phyloP scores from a whole-genome alignment of 352 stramenopile genomes.

The Globisporangium viniferum region DNA sequence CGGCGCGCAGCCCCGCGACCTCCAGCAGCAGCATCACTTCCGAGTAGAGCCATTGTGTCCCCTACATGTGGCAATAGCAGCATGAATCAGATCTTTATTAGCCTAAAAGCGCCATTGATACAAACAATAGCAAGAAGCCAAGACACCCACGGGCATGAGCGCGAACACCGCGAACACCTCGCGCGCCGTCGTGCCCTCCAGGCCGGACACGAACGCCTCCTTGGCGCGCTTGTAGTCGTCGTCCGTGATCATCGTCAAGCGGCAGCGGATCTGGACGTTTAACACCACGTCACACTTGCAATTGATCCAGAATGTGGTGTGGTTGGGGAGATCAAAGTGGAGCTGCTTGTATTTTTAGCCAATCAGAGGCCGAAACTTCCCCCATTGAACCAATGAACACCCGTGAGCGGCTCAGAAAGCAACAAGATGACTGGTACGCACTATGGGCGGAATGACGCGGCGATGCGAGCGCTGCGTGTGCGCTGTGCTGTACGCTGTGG shows the following conservation, averaged over 20 bases:
- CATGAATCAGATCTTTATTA: background rate
- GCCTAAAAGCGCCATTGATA: background rate
- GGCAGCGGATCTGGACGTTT: background rate
- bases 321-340: background rate
- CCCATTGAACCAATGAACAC: conserved; percentile 33
- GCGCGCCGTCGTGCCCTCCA: conserved; percentile 61
- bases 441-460: background rate
- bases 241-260: conserved; percentile 35
- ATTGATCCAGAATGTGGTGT: background rate
- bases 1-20: conserved; percentile 49
- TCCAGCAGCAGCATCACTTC: conserved; percentile 76
- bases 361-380: conserved; percentile 17
- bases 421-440: conserved; percentile 63
- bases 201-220: conserved; percentile 71
- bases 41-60: conserved; percentile 79
- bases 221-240: conserved; percentile 85
- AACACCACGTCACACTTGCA: conserved; percentile 5
- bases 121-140: background rate
- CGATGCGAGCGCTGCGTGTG: background rate
- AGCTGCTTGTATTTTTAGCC: conserved; percentile 15
- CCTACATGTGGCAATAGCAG: conserved; percentile 24
- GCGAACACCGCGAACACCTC: conserved; percentile 80
- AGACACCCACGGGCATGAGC: conserved; percentile 54
- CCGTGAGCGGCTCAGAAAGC: conserved; percentile 17
- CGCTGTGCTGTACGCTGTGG: background rate